phyloP scores from a whole-genome alignment of 2,329 filamentous ascomycete species.

The Periconia sp. region DNA sequence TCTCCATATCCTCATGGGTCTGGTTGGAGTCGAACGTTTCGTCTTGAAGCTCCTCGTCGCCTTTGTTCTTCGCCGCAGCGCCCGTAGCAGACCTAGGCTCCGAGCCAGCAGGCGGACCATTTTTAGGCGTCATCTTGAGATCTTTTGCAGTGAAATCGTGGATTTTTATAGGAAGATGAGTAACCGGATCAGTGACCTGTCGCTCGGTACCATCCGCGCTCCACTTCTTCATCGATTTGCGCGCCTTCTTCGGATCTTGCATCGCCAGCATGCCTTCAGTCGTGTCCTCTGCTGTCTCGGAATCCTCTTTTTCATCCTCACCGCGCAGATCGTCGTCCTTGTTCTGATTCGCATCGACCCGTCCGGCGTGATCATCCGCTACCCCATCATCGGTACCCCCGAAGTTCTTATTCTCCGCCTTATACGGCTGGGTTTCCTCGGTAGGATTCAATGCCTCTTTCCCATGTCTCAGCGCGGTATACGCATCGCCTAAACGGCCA shows the following conservation, averaged over 20 bases:
- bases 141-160: conserved; percentile 69
- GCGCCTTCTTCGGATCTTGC: conserved; percentile 48
- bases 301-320: conserved; percentile 11
- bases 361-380: conserved; percentile 36
- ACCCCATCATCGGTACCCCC: conserved; percentile 24
- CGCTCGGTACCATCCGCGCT: conserved; percentile 52
- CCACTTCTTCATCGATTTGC: conserved; percentile 54
- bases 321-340: conserved; percentile 14
- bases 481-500: conserved; percentile 40
- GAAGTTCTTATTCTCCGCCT: conserved; percentile 40
- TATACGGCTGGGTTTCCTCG: conserved; percentile 33
- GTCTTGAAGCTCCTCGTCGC: conserved; percentile 44
- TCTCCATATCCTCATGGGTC: conserved; percentile 50
- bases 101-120: conserved; percentile 46
- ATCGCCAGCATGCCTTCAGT: conserved; percentile 44
- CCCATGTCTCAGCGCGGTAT: conserved; percentile 35
- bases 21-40: conserved; percentile 48
- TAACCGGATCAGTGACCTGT: conserved; percentile 72
- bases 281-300: conserved; percentile 45
- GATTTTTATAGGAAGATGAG: conserved; percentile 68
- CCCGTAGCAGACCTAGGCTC: conserved; percentile 49
- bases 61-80: conserved; percentile 48
- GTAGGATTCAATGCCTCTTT: conserved; percentile 25
- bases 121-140: conserved; percentile 53
- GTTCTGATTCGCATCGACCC: conserved; percentile 14